phyloP scores from a whole-genome alignment of 2,329 filamentous ascomycete genomes.

The Penicillium crustosum region DNA sequence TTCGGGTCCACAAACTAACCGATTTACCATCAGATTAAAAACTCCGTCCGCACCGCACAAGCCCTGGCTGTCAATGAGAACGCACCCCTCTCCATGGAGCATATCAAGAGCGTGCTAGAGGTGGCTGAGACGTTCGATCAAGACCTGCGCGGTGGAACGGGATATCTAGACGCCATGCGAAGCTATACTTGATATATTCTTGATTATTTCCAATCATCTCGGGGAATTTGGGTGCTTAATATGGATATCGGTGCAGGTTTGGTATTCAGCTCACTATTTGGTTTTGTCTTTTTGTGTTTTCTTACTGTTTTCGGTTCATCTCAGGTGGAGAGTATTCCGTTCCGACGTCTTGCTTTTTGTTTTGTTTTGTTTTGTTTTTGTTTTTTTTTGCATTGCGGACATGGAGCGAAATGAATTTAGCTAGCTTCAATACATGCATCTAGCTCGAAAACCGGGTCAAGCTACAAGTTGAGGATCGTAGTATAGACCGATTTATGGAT shows the following conservation, averaged over 20 bases:
- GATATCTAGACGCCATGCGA: slow-evolving; percentile 80
- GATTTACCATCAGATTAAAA: slow-evolving; percentile 69
- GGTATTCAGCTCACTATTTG: background rate
- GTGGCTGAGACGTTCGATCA: slow-evolving; percentile 80
- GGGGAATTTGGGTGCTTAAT: slow-evolving; percentile 1
- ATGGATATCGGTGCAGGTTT: background rate
- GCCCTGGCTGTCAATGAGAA: slow-evolving; percentile 76
- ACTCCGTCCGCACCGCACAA: slow-evolving; percentile 79
- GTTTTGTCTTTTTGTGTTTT: background rate
- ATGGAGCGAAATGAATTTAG: background rate
- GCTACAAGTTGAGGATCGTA: background rate
- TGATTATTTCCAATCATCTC: background rate
- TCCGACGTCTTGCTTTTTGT: background rate
- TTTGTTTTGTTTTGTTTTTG: slow-evolving; percentile 1
- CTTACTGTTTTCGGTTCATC: background rate
- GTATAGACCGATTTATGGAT: slow-evolving; percentile 2
- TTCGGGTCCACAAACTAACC: background rate
- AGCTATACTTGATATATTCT: slow-evolving; percentile 58
- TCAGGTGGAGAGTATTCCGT: background rate
- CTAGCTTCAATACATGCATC: background rate
- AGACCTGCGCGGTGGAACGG: slow-evolving; percentile 76
- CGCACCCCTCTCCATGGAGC: slow-evolving; percentile 70
- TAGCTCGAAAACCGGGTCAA: background rate
- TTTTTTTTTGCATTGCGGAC: background rate
- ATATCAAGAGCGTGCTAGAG: slow-evolving; percentile 79